Conservation (phyloP, 2,329 filamentous ascomycete genomes). For the Ophiostoma angusticollis region DNA sequence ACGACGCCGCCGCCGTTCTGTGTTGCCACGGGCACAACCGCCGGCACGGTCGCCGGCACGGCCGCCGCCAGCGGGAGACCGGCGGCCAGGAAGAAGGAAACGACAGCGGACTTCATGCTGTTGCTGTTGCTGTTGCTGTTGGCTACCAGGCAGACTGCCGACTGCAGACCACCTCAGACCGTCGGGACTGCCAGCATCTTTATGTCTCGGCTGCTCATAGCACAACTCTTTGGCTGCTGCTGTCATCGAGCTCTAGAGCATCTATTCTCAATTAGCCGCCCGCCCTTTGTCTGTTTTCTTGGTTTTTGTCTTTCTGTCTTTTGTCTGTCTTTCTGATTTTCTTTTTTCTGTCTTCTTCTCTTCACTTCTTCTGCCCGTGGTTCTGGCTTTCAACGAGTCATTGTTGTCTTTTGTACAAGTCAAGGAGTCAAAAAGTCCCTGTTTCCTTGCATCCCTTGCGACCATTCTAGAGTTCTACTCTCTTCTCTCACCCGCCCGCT, state of each 20-base stretch:
- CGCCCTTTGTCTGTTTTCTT: not conserved
- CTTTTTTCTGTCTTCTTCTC: not conserved
- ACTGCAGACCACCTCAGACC: not conserved
- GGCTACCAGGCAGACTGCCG: no score
- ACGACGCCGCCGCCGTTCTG: slow-evolving; percentile 24
- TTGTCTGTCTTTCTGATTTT: not conserved
- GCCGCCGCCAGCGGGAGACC: not conserved
- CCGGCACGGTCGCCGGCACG: not conserved
- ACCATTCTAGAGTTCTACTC: no score
- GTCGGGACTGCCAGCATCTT: not conserved
- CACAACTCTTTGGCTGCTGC: no score
- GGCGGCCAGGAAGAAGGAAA: not conserved
- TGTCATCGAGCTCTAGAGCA: no score
- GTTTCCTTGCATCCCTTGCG: no score
- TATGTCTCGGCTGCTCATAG: not conserved
- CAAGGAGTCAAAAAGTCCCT: no score
- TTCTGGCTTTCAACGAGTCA: no score
- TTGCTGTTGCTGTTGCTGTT: no score
- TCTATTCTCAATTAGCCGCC: slow-evolving; percentile 1
- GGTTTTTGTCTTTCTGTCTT: not conserved
- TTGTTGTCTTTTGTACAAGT: no score
- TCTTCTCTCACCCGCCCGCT: no score
- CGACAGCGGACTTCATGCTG: not conserved
- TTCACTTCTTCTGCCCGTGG: no score
- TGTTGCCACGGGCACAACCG: not conserved